Conservation (phyloP, 306 rosid species). For the Vigna unguiculata region DNA sequence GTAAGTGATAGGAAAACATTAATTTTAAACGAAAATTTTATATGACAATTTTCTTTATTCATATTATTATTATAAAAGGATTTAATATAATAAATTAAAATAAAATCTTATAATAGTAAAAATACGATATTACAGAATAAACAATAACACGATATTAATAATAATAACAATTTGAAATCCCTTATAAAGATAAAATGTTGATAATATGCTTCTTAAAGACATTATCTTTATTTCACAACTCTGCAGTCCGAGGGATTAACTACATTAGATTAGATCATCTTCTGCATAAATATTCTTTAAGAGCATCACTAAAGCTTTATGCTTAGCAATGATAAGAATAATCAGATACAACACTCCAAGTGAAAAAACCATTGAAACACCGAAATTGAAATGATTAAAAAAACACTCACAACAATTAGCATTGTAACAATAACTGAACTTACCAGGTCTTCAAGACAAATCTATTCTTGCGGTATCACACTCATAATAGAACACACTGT, state of each 20-base stretch:
- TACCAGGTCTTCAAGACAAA: neutral
- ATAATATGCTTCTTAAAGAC: too few species aligned
- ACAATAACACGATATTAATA: too few species aligned
- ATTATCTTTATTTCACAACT: neutral
- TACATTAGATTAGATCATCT: neutral
- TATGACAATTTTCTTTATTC: too few species aligned
- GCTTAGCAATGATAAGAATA: neutral
- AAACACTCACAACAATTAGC: neutral
- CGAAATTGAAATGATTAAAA: neutral
- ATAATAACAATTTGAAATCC: too few species aligned
- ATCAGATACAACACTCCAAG: neutral
- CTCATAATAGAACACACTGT: conserved; percentile 51
- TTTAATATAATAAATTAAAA: too few species aligned
- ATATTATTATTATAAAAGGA: too few species aligned
- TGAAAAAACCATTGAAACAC: neutral
- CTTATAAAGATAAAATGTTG: too few species aligned
- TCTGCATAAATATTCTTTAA: neutral
- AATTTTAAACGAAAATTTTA: too few species aligned
- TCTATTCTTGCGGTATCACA: neutral
- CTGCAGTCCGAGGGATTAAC: neutral
- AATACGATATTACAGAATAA: too few species aligned
- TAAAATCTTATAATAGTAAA: too few species aligned
- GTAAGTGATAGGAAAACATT: too few species aligned
- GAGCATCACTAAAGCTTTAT: neutral
- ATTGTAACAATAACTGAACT: neutral